These are phyloP conservation scores for Eucalyptus regnans DNA, from an alignment of 345 rosid genomes.

Conservation along the genomic window DNA sequence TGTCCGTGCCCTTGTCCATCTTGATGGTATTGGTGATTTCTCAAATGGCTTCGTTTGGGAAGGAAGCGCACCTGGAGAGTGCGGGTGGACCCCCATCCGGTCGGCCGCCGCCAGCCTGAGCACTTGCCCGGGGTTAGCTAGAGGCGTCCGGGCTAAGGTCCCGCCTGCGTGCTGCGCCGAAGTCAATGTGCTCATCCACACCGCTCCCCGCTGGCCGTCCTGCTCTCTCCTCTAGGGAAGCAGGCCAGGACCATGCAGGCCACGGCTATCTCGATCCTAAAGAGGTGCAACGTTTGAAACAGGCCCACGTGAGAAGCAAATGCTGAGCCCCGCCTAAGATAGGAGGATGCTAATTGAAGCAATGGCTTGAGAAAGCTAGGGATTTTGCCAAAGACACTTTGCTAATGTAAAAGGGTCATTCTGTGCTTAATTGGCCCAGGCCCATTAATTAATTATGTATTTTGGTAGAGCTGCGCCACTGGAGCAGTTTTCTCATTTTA, in stretches of 20 bases:
- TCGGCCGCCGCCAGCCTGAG: constrained; percentile 54
- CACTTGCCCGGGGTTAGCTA: constrained; percentile 23
- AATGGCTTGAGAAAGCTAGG: neutral
- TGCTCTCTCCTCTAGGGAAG: constrained; percentile 69
- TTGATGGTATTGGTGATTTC: neutral
- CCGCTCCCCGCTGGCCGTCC: constrained; percentile 63
- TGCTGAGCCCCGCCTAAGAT: neutral
- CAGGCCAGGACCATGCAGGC: constrained; percentile 61
- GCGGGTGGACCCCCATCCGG: constrained; percentile 21
- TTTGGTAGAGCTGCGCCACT: neutral
- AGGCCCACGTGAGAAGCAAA: constrained; percentile 10
- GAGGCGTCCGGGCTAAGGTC: constrained; percentile 29
- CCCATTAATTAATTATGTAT: neutral
- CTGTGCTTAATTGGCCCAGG: neutral
- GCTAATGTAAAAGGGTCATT: neutral
- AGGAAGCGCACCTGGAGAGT: no score
- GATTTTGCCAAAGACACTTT: neutral
- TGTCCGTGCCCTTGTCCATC: neutral
- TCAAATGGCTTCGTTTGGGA: neutral
- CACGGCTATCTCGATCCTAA: constrained; percentile 57
- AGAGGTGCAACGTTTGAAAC: constrained; percentile 64
- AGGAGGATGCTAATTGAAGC: neutral
- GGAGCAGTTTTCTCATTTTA: neutral
- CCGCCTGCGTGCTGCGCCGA: constrained; percentile 57
- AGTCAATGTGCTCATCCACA: constrained; percentile 41